phyloP scores from a whole-genome alignment of 2,329 filamentous ascomycete species.

The Leptographium galeiforme region DNA sequence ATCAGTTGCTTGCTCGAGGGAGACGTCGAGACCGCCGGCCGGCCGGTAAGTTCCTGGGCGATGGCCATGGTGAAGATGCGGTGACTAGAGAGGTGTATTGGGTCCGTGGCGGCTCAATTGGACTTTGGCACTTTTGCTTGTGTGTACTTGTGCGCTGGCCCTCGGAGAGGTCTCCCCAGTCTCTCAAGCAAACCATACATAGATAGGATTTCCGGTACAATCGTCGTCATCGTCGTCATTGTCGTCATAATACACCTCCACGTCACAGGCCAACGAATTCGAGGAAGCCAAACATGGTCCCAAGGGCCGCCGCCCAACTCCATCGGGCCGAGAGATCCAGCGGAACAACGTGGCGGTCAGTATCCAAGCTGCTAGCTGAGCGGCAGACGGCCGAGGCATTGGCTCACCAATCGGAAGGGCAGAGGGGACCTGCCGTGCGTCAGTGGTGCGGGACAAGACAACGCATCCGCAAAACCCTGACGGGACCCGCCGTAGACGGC shows the following conservation, averaged over 20 bases:
- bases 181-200: too few relatives aligned
- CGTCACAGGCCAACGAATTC: slow-evolving; percentile 16
- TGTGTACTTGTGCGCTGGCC: too few relatives aligned
- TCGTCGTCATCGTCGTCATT: not conserved
- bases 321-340: slow-evolving; percentile 18
- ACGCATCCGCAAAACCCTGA: not conserved
- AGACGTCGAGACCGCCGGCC: too few relatives aligned
- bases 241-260: not conserved
- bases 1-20: too few relatives aligned
- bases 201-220: too few relatives aligned
- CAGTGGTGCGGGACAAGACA: not conserved
- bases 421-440: slow-evolving; percentile 4
- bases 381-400: not conserved
- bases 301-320: slow-evolving; percentile 17
- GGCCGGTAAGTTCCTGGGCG: too few relatives aligned
- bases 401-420: slow-evolving; percentile 7
- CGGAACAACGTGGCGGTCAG: slow-evolving; percentile 10
- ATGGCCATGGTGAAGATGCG: too few relatives aligned
- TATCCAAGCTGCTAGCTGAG: too few relatives aligned
- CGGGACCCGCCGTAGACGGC: slow-evolving; percentile 8
- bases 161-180: too few relatives aligned
- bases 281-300: slow-evolving; percentile 15
- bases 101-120: too few relatives aligned
- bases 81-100: too few relatives aligned
- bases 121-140: too few relatives aligned